These are phyloP conservation scores for Colletotrichum godetiae DNA, from an alignment of 2,329 filamentous ascomycete species.

Conservation along the genomic window DNA sequence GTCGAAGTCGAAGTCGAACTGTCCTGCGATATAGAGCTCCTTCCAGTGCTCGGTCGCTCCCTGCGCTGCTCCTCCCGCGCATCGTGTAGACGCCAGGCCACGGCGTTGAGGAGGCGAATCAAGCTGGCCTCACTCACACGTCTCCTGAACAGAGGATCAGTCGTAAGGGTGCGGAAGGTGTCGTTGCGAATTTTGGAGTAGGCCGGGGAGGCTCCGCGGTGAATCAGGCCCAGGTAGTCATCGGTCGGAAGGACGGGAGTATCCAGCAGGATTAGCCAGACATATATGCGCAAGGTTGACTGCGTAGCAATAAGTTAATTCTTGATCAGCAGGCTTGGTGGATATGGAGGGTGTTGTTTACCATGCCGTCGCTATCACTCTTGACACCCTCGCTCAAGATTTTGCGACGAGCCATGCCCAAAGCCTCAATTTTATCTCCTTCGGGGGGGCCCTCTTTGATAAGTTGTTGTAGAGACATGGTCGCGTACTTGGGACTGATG, in stretches of 20 bases:
- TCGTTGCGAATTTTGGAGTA: slow-evolving; percentile 99
- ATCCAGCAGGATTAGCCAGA: slow-evolving; percentile 95
- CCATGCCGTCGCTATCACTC: slow-evolving; percentile 84
- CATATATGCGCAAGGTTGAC: slow-evolving; percentile 94
- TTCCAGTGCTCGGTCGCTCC: slow-evolving; percentile 50
- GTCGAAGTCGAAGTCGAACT: slow-evolving; percentile 36
- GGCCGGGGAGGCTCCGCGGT: slow-evolving; percentile 91
- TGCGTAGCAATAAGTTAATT: slow-evolving; percentile 47
- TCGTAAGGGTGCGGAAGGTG: slow-evolving; percentile 95
- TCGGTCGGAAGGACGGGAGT: slow-evolving; percentile 87
- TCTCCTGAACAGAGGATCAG: slow-evolving; percentile 95
- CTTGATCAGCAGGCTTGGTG: not conserved
- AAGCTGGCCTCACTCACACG: slow-evolving; percentile 95
- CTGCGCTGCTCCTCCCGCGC: slow-evolving; percentile 65
- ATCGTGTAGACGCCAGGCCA: slow-evolving; percentile 94
- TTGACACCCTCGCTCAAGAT: slow-evolving; percentile 82
- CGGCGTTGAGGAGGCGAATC: slow-evolving; percentile 92
- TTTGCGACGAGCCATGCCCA: slow-evolving; percentile 78
- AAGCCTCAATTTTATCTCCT: slow-evolving; percentile 69
- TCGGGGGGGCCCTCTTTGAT: slow-evolving; percentile 83
- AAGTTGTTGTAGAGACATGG: slow-evolving; percentile 76
- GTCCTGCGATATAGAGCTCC: slow-evolving; percentile 46
- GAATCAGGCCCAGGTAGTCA: slow-evolving; percentile 88
- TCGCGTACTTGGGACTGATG: slow-evolving; percentile 57
- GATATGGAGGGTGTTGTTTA: slow-evolving; percentile 44